Evolutionary conservation across 768 basidiomycete species (phyloP).

Genomic region (Agaricus subrufescens): DNA sequence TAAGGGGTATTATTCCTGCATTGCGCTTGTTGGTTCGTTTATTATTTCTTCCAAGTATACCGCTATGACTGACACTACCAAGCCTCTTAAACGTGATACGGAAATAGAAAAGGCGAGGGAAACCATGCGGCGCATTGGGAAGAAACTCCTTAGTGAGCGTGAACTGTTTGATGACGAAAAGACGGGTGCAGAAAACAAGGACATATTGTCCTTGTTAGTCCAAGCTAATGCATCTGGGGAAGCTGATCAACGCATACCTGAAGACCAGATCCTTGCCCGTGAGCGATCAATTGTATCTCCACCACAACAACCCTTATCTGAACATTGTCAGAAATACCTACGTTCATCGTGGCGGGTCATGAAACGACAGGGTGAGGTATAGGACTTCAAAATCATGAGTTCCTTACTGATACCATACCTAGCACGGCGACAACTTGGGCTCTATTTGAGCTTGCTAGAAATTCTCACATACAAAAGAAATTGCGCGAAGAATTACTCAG

Average conservation of each 20-base stretch:
- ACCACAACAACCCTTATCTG: not conserved
- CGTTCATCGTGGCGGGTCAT: constrained; percentile 56
- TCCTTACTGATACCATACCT: no score
- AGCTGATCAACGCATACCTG: constrained; percentile 48
- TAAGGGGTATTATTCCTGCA: constrained; percentile 31
- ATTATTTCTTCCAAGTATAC: not conserved
- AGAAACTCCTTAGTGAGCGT: constrained; percentile 35
- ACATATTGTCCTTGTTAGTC: constrained; percentile 57
- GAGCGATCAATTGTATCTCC: constrained; percentile 15
- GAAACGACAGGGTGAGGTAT: constrained; percentile 38
- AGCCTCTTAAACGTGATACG: constrained; percentile 28
- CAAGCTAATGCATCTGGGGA: constrained; percentile 61
- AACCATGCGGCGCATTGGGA: constrained; percentile 48
- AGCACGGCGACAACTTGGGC: constrained; percentile 52
- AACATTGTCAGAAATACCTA: constrained; percentile 46
- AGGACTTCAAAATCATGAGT: not conserved
- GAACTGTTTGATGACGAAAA: constrained; percentile 33
- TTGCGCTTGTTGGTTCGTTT: constrained; percentile 31
- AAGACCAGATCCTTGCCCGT: constrained; percentile 61
- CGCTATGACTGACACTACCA: not conserved
- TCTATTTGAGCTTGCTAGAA: constrained; percentile 47
- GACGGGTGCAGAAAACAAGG: constrained; percentile 35
- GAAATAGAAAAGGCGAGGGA: constrained; percentile 26
- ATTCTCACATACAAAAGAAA: constrained; percentile 44
- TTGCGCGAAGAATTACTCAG: constrained; percentile 53